A percentile compares a stretch with the other conserved stretches of the same genome.
Conservation (phyloP, 768 basidiomycete genomes). For the Neoboletus subvelutipes region DNA sequence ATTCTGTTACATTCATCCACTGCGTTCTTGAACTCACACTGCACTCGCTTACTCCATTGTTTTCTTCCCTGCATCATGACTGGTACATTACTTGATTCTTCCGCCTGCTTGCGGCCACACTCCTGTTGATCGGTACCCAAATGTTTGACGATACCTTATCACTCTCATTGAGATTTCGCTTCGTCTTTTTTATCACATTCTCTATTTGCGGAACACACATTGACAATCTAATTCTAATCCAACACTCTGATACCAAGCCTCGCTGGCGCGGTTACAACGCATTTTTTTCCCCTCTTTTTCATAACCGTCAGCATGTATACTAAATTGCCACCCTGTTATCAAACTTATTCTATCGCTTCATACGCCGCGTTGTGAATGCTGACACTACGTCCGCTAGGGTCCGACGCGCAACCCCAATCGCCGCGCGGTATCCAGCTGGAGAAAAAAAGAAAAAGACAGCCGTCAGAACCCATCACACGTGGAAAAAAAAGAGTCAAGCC, state of each 20-base stretch:
- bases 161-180: conserved; percentile 29
- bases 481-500: conserved; percentile 2
- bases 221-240: conserved; percentile 31
- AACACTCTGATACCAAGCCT: conserved; percentile 27
- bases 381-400: conserved; percentile 94
- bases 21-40: conserved; percentile 25
- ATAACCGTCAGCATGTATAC: conserved; percentile 22
- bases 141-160: conserved; percentile 35
- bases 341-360: conserved; percentile 24
- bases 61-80: conserved; percentile 29
- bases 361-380: conserved; percentile 96
- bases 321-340: conserved; percentile 17
- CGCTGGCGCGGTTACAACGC: conserved; percentile 23
- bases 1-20: conserved; percentile 21
- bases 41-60: conserved; percentile 30
- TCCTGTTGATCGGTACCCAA: conserved; percentile 27
- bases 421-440: conserved; percentile 88
- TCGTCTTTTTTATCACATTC: conserved; percentile 34
- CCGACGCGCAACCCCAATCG: conserved; percentile 94
- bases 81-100: conserved; percentile 31
- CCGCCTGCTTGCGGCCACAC: conserved; percentile 19
- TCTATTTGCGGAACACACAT: conserved; percentile 38
- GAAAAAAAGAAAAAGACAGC: conserved; percentile 6
- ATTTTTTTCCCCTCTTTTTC: conserved; percentile 1
- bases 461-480: conserved; percentile 15